Evolutionary conservation across 345 rosid genomes (phyloP).

Genomic region (Camelina hispida): DNA sequence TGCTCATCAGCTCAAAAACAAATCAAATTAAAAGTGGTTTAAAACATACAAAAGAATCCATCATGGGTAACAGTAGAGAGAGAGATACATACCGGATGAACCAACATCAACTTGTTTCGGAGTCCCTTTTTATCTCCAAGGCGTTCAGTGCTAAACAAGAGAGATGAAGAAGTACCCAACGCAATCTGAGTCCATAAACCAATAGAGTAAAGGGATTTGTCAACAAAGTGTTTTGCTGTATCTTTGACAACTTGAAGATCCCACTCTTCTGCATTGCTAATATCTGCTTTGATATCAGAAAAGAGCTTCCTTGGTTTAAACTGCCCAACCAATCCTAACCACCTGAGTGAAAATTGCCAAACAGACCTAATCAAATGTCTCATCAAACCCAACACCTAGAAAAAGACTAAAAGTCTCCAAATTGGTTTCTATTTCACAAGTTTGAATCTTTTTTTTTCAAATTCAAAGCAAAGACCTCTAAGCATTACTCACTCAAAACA

Average conservation of each 20-base stretch:
- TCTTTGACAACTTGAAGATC: slow-evolving; percentile 56
- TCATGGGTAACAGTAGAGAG: not conserved
- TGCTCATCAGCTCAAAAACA: slow-evolving; percentile 40
- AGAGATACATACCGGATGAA: slow-evolving; percentile 59
- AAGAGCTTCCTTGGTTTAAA: slow-evolving; percentile 79
- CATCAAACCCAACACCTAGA: slow-evolving; percentile 29
- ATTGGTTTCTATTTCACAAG: not conserved
- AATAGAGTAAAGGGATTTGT: slow-evolving; percentile 74
- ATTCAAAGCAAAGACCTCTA: not conserved
- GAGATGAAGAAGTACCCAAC: slow-evolving; percentile 52
- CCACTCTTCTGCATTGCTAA: slow-evolving; percentile 57
- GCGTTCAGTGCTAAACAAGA: slow-evolving; percentile 58
- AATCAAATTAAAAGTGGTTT: slow-evolving; percentile 2
- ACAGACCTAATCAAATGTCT: not conserved
- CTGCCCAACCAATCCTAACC: slow-evolving; percentile 81
- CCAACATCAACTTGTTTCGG: slow-evolving; percentile 68
- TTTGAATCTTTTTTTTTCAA: not conserved
- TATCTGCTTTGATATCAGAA: slow-evolving; percentile 59
- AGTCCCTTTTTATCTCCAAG: slow-evolving; percentile 60
- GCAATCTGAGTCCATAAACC: slow-evolving; percentile 70
- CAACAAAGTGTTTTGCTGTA: slow-evolving; percentile 65
- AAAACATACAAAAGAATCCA: slow-evolving; percentile 6
- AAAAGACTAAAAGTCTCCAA: not conserved
- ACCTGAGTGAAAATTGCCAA: slow-evolving; percentile 44
- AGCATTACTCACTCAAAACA: slow-evolving; percentile 7